These are phyloP conservation scores for Starmerella sp. DNA, from an alignment of 805 yeast species.

Conservation along the genomic window DNA sequence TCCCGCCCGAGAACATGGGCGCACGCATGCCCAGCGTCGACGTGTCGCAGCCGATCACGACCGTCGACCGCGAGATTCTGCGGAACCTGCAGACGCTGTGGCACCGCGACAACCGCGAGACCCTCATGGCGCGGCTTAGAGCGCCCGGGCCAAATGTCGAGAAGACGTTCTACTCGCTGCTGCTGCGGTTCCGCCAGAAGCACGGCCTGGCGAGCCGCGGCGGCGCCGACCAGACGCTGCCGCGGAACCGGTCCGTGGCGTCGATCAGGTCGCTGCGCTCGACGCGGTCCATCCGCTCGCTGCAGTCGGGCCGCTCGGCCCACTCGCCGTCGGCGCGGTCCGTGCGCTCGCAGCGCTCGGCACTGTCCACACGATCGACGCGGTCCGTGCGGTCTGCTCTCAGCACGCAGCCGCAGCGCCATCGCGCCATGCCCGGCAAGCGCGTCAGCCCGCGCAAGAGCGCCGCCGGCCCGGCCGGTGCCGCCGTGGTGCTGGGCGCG, in stretches of 20 bases:
- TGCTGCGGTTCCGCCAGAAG: constrained; percentile 62
- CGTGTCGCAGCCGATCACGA: constrained; percentile 33
- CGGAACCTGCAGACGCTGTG: constrained; percentile 67
- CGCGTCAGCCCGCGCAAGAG: constrained; percentile 3
- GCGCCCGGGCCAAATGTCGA: constrained; percentile 56
- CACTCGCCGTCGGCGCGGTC: constrained; percentile 15
- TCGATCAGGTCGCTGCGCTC: constrained; percentile 11
- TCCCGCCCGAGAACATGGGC: constrained; percentile 18
- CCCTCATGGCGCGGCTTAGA: constrained; percentile 42
- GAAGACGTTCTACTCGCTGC: constrained; percentile 66
- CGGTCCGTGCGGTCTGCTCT: constrained; percentile 11
- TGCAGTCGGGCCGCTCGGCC: constrained; percentile 18
- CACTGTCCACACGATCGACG: constrained; percentile 8
- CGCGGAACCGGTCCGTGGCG: constrained; percentile 13
- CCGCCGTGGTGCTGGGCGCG: not conserved
- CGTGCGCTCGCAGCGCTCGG: constrained; percentile 14
- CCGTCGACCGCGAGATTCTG: constrained; percentile 62
- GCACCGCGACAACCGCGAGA: constrained; percentile 57
- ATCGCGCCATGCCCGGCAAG: not conserved
- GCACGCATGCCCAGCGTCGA: constrained; percentile 9
- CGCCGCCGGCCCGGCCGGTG: not conserved
- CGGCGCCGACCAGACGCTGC: constrained; percentile 1
- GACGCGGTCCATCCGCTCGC: constrained; percentile 15
- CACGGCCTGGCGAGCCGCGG: constrained; percentile 30
- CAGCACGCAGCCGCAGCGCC: constrained; percentile 8